Base-by-base conservation (phyloP, 2,329 filamentous ascomycete genomes). In the Lizonia empirigonia region DNA sequence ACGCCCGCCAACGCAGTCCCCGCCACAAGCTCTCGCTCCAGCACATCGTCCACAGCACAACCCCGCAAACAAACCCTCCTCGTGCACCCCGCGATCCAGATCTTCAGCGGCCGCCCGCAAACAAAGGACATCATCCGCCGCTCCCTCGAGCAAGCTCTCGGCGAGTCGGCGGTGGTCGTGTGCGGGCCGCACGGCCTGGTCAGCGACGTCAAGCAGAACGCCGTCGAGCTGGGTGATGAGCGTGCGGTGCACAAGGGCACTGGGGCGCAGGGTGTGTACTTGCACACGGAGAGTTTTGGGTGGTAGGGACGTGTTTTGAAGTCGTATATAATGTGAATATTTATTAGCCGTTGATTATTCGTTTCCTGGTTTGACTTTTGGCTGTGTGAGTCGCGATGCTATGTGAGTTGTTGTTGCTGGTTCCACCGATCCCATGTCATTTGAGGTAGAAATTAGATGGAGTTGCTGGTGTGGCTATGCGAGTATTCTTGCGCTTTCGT, bases 161-260 rank as follows among this genome's bases (percentile, higher is more conserved):
- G 85, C 2, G 85, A 88, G 69, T 85, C 79, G 24, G 84, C 81
- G 0, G 81, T 88, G 0, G 79, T 86, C 2, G 84, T 83, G 0
- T 88, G 85, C 61, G 85, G 85, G 12, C 83, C 83, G 0, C 65
- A 71, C 1, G 79, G 81, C 0, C 64, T 87, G 37, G 78, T 81
- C 3, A 76, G 79, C n/a, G 77, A 82, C 55, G 80, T 84, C 5
- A 77, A 84, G 49, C 78, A 75, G 12, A 78, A 75, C 47, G 82
- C 83, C 1, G 82, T 82, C 3, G 74, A 64, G 7, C 59, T 87
- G 33, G 85, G 82, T 57, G 84, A 88, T 65, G 85, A 88, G 68
- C 75, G 85, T 23, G 85, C 83, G 3, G 83, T 87, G 34, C 84
- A 87, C 59, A 87, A 87, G 67, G 85, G 85, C 2, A 87, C 82